Evolutionary conservation across 192 early-diverging fungal genomes (phyloP), one percentile per base, ranked within the genome.

Genomic region (Podila minutissima): DNA sequence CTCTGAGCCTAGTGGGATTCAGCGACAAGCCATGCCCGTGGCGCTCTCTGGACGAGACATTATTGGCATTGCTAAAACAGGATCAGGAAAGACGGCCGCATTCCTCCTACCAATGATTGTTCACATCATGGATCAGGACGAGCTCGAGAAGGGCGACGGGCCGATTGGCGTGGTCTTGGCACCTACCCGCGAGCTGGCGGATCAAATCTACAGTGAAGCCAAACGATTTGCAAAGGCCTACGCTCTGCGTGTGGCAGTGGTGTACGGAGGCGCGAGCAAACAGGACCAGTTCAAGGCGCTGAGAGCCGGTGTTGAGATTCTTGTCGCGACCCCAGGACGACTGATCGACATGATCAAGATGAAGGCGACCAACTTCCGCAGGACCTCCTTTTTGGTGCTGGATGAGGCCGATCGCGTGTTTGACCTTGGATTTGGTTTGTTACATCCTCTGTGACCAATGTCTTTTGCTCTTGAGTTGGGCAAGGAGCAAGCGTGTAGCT

Each of bases 381-480:
- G 94, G 22, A 94, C 98, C 0, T 89, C 89, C 26, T 99, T 91
- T 67, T 78, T 98, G 60, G 97, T 98, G 3, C 88, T 98, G 37
- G 97, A 99, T 74, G 97, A 98, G 85, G 97, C 96, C 13, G 98
- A 99, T 82, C 91, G 98, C 32, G 97, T 97, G 92, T 91, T 99
- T 78, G 97, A 99, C 73, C 88, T 94, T 63, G 97, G 95, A 24
- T 98, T 98, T 83, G 95, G 94, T 94, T 68, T 86, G 88, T 29
- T 15, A 87, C 88, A 15, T 72, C 87, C 7, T 87, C 88, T 66
- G 84, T 85, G 75, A 37, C 50, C 13, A 17, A 20, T 62, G 41
- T 46, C 3, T 13, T 46, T 46, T 37, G 38, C 2, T 12, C 38
- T 10, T 41, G 38, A 41, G 0, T 41, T 12, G 38, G 46, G 63